Conservation (phyloP, 1,284 basidiomycete genomes). For the Puccinia novopanici region DNA sequence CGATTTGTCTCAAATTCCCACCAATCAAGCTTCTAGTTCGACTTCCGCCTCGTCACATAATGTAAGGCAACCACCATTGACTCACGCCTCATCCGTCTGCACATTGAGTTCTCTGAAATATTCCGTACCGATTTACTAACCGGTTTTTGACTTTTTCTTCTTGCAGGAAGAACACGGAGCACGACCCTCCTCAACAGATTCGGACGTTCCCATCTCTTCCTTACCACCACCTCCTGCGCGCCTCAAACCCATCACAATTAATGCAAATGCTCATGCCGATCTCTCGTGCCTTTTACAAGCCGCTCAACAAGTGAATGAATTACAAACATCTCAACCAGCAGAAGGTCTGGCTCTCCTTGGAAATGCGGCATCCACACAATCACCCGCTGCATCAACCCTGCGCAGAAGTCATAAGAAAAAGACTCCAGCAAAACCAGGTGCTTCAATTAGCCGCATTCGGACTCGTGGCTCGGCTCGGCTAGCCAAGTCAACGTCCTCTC, state of each 20-base stretch:
- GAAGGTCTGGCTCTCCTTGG: conserved; percentile 21
- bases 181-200: neutral
- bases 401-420: conserved; percentile 4
- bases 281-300: conserved; percentile 40
- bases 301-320: conserved; percentile 26
- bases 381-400: neutral
- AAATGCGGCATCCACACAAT: conserved; percentile 14
- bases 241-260: neutral
- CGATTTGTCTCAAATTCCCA: neutral
- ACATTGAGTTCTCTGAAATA: neutral
- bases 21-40: neutral
- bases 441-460: conserved; percentile 5
- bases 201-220: neutral
- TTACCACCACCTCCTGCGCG: conserved; percentile 21
- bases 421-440: neutral
- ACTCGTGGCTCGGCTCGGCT: conserved; percentile 46
- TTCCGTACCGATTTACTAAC: neutral
- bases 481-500: conserved; percentile 4
- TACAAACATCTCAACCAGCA: neutral
- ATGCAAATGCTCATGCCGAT: neutral
- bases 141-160: neutral
- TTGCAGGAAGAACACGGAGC: conserved; percentile 2
- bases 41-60: neutral
- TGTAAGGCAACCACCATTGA: neutral
- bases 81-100: neutral